Evolutionary conservation across 2,329 filamentous ascomycete species (phyloP).

Genomic region (Fonsecaea multimorphosa): DNA sequence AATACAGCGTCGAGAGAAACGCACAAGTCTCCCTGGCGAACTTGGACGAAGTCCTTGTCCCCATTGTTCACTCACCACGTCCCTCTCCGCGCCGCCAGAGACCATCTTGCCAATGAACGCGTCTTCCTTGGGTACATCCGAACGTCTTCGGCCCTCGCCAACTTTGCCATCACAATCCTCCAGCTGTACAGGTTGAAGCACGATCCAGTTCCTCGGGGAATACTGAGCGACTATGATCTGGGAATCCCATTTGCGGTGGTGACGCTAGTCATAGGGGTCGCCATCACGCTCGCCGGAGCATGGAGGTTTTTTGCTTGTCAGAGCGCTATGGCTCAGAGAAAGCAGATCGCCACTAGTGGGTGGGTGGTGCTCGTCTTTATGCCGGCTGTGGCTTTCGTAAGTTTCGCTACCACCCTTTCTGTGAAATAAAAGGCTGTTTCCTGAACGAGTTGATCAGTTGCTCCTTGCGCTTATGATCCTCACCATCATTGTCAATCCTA

Average conservation of each 20-base stretch:
- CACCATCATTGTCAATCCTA: slow-evolving; percentile 24
- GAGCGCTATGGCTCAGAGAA: slow-evolving; percentile 17
- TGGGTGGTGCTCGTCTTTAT: slow-evolving; percentile 17
- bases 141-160: slow-evolving; percentile 25
- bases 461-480: slow-evolving; percentile 21
- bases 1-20: background rate
- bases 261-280: slow-evolving; percentile 17
- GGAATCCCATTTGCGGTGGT: slow-evolving; percentile 21
- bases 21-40: background rate
- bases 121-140: slow-evolving; percentile 29
- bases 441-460: slow-evolving; percentile 16
- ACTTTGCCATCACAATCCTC: slow-evolving; percentile 20
- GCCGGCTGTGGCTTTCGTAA: slow-evolving; percentile 9
- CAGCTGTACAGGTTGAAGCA: slow-evolving; percentile 28
- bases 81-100: slow-evolving; percentile 17
- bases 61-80: slow-evolving; percentile 1
- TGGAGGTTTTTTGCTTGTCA: slow-evolving; percentile 28
- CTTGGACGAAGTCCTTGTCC: background rate
- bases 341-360: slow-evolving; percentile 21
- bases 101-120: slow-evolving; percentile 32
- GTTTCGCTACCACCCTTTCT: background rate
- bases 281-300: slow-evolving; percentile 16
- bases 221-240: slow-evolving; percentile 22
- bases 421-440: background rate
- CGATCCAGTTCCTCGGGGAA: slow-evolving; percentile 7